These are phyloP conservation scores for Trichoderma gracile DNA, from an alignment of 2,329 filamentous ascomycete genomes.

Conservation along the genomic window DNA sequence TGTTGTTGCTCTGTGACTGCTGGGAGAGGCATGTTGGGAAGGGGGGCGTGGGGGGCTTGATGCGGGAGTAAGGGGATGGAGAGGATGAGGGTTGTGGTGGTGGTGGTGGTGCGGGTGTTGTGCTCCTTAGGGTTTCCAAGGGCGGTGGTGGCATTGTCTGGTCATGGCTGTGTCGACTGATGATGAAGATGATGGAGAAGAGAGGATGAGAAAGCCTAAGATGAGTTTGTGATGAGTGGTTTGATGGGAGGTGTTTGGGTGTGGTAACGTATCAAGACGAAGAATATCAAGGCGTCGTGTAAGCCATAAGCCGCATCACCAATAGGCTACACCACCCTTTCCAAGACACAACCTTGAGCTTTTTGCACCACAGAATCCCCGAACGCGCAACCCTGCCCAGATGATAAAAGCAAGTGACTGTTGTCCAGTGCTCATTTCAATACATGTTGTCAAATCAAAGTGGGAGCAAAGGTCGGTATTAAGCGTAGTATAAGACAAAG, in stretches of 20 bases:
- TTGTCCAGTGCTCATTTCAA: too few species aligned
- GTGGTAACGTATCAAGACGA: too few species aligned
- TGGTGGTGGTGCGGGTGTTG: conserved; percentile 8
- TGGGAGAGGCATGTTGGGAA: conserved; percentile 36
- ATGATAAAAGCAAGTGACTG: too few species aligned
- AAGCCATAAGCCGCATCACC: conserved; percentile 2
- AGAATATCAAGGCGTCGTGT: neutral
- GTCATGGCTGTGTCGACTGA: conserved; percentile 30
- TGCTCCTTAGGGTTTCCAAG: conserved; percentile 32
- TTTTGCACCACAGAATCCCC: neutral
- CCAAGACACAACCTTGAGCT: neutral
- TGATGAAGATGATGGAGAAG: neutral
- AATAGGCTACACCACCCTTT: too few species aligned
- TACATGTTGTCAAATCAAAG: too few species aligned
- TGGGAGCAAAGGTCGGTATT: too few species aligned
- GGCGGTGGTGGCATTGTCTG: conserved; percentile 36
- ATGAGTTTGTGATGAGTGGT: too few species aligned
- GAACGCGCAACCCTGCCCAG: too few species aligned
- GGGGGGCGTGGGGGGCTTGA: conserved; percentile 41
- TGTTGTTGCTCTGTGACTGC: conserved; percentile 29
- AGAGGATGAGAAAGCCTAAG: neutral
- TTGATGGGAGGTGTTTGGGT: too few species aligned
- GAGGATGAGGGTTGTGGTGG: conserved; percentile 27
- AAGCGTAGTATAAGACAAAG: too few species aligned
- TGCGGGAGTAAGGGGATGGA: conserved; percentile 14